Evolutionary conservation across 1,284 basidiomycete genomes (phyloP).

Genomic region (Dichomitus squalens): DNA sequence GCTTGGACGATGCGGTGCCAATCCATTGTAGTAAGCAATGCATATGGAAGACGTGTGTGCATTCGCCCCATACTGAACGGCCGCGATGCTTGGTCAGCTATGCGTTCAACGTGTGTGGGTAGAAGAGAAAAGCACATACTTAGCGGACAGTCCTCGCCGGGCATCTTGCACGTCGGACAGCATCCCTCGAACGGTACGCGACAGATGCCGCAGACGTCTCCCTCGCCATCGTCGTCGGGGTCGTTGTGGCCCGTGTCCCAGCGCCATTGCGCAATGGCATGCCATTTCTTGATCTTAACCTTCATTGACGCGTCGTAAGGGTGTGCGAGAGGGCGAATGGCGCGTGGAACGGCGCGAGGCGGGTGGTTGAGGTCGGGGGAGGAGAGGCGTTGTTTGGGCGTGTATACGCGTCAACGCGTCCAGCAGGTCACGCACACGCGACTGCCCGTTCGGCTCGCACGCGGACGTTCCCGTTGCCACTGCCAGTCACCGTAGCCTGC

Average conservation of each 20-base stretch:
- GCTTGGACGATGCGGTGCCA: conserved; percentile 81
- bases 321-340: not conserved
- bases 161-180: conserved; percentile 92
- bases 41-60: conserved; percentile 94
- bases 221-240: conserved; percentile 42
- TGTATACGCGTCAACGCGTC: conserved; percentile 27
- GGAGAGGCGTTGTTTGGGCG: conserved; percentile 20
- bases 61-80: conserved; percentile 88
- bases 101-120: not conserved
- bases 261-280: conserved; percentile 85
- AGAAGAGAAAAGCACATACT: conserved; percentile 55
- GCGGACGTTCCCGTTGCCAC: too few species aligned
- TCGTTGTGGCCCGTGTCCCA: conserved; percentile 69
- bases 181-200: conserved; percentile 89
- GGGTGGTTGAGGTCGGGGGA: conserved; percentile 5
- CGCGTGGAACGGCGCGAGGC: not conserved
- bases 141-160: conserved; percentile 95
- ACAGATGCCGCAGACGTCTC: conserved; percentile 94
- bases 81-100: not conserved
- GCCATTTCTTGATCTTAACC: conserved; percentile 79
- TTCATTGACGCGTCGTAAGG: conserved; percentile 54
- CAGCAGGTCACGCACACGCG: conserved; percentile 16
- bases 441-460: not conserved
- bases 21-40: conserved; percentile 96
- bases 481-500: too few species aligned